Base-by-base conservation (phyloP, 169 alveolate species). In the Plasmodium berghei region DNA sequence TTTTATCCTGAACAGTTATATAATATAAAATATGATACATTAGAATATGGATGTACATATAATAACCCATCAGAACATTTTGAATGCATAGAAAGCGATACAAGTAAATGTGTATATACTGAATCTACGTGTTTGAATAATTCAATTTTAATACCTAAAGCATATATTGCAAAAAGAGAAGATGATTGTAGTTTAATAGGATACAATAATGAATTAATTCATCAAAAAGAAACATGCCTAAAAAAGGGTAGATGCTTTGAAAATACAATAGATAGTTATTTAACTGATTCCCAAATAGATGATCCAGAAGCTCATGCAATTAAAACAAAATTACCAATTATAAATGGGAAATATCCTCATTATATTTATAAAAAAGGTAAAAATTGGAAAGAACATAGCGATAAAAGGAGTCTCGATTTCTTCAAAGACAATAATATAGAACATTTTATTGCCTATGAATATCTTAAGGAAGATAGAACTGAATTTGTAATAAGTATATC, bases 261-360 rank as follows among this genome's bases (percentile, higher is more conserved):
- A 8, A 77, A 77, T 5, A 63, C 72, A 1, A 70, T 77, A 9
- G 89, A 77, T 14, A 63, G 77, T 8, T 77, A 77, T 64, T 20
- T 77, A 6, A 77, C 49, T 58, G 66, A 63, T 10, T 67, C 77
- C 8, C 66, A 77, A 52, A 70, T 52, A 64, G 18, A 63, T 18
- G 63, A 74, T 1, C 63, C 42, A 45, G 89, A 75, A 14, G 63
- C 28, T 49, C 52, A 62, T 63, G 89, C 63, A 24, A 77, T 58
- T 1, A 46, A 28, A 0, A 77, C 89, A 18, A 77, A 77, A 46
- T 56, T 77, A 26, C 89, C 89, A 16, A 45, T 77, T 0, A 77
- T 77, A 34, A 77, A 77, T 77, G 89, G 89, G 1, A 77, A 77
- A 56, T 77, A 77, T 70, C 89, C 89, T 24, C 89, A 77, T 42